Base-by-base conservation (phyloP, 345 rosid species). In the Rubroshorea leprosula region DNA sequence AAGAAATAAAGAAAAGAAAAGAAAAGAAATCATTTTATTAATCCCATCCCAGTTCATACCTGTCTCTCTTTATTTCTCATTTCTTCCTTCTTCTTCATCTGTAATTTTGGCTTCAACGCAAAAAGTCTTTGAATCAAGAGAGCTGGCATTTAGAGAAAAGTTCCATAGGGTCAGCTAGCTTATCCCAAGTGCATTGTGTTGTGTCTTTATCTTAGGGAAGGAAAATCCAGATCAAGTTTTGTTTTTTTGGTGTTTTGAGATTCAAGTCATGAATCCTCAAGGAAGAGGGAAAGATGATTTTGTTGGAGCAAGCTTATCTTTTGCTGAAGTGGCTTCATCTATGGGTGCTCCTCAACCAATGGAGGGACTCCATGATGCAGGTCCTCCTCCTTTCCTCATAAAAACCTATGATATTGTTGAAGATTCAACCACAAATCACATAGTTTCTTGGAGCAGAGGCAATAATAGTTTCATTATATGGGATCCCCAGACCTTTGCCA, bases 381-480 rank as follows among this genome's bases (percentile, higher is more conserved):
- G 95, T 11, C 83, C 88, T 19, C 86, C 86, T n/a, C 96, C 98
- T 31, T 91, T 91, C 68, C 69, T 91, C 26, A 69, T 76, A 20
- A 91, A 88, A 74, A 84, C 96, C 0, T 88, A 76, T 55, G 89
- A 86, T 55, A 84, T 88, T 70, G 89, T 84, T 57, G 95, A 86
- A 38, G 92, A 88, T 51, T 72, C 74, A 7, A 56, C 51, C 62
- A 82, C 85, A 6, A 80, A 86, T 67, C 77, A 71, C 68, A 78
- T 86, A 57, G 82, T 91, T 53, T 83, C 92, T 26, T 91, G 98
- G 96, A 77, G 76, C 70, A 71, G 75, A 35, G 72, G 68, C 62
- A 86, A 76, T 23, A 74, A 50, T 22, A 88, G 95, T 68, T 91
- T 91, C 58, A 77, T 85, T 17, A 91, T 90, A 0, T 85, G 94